phyloP scores from a whole-genome alignment of 768 basidiomycete species.

The Strobilomyces confusus region DNA sequence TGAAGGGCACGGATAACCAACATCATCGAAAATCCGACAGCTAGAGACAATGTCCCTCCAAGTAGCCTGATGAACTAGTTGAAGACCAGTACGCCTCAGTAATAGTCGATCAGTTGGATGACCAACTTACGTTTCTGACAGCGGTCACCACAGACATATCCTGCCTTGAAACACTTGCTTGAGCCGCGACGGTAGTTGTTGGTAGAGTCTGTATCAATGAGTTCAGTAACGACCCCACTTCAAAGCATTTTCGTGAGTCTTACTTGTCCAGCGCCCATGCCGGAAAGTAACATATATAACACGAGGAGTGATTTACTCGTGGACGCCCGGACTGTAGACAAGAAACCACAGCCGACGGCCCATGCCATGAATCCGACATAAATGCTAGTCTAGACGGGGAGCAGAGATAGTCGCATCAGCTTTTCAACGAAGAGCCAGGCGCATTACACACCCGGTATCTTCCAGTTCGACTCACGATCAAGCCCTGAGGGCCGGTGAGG shows the following conservation, averaged over 20 bases:
- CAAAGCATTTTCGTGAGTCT: conserved; percentile 13
- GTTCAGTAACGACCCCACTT: neutral
- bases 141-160: conserved; percentile 80
- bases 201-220: conserved; percentile 41
- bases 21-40: conserved; percentile 59
- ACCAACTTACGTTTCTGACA: conserved; percentile 48
- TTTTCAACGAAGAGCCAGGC: neutral
- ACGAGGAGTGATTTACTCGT: conserved; percentile 50
- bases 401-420: neutral
- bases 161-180: conserved; percentile 62
- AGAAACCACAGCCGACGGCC: conserved; percentile 64
- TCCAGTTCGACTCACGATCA: conserved; percentile 61
- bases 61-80: conserved; percentile 61
- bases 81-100: neutral
- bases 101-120: neutral
- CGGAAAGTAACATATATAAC: conserved; percentile 57
- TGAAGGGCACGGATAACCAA: conserved; percentile 21
- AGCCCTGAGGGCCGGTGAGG: conserved; percentile 38
- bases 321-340: conserved; percentile 56
- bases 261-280: conserved; percentile 58
- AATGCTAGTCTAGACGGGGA: conserved; percentile 26
- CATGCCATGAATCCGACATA: conserved; percentile 63
- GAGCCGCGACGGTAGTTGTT: conserved; percentile 67
- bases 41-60: conserved; percentile 66
- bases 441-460: conserved; percentile 45